These are phyloP conservation scores for Trametes punicea DNA, from an alignment of 768 basidiomycete genomes.

Conservation along the genomic window DNA sequence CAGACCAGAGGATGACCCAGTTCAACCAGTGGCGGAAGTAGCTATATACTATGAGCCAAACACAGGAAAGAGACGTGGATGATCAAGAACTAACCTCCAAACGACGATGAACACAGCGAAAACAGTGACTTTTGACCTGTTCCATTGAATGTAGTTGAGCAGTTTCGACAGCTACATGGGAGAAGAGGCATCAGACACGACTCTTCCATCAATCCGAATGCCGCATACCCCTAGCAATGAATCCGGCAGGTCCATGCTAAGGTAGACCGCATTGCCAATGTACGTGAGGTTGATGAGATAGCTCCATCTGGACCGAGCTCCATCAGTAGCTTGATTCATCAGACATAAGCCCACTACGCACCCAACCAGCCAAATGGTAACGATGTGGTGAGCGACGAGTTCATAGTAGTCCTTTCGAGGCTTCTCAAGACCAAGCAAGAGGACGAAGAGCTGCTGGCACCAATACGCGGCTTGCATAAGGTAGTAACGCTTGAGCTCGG, in stretches of 20 bases:
- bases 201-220: neutral
- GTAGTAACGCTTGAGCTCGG: slow-evolving; percentile 87
- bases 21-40: slow-evolving; percentile 96
- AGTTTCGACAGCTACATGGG: slow-evolving; percentile 69
- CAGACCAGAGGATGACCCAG: slow-evolving; percentile 80
- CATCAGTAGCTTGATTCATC: neutral
- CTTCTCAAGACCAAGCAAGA: slow-evolving; percentile 85
- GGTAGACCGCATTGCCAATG: slow-evolving; percentile 88
- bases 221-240: slow-evolving; percentile 73
- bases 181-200: neutral
- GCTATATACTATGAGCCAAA: slow-evolving; percentile 36
- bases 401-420: slow-evolving; percentile 90
- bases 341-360: slow-evolving; percentile 35
- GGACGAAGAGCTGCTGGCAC: slow-evolving; percentile 88
- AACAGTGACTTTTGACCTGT: slow-evolving; percentile 55
- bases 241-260: slow-evolving; percentile 98
- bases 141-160: slow-evolving; percentile 78
- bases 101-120: slow-evolving; percentile 65
- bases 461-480: slow-evolving; percentile 92
- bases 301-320: slow-evolving; percentile 59
- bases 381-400: slow-evolving; percentile 85
- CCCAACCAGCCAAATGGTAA: slow-evolving; percentile 94
- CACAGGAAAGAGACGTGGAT: neutral
- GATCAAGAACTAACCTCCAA: slow-evolving; percentile 68
- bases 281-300: slow-evolving; percentile 75